These are phyloP conservation scores for Backusella tarrabulga DNA, from an alignment of 192 early-diverging fungal species.

Conservation along the genomic window DNA sequence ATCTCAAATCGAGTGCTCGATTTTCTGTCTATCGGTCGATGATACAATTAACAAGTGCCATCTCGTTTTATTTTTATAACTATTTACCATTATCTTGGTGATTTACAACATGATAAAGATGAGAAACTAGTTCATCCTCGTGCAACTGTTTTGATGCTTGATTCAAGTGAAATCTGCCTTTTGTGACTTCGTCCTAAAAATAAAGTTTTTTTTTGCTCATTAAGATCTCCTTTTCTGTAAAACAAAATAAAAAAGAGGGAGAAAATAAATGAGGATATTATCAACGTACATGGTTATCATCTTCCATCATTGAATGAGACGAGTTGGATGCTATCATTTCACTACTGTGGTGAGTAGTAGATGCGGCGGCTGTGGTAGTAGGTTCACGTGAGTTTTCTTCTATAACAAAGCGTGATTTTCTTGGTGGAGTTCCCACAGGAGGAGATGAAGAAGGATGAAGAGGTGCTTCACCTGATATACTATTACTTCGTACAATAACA, in stretches of 20 bases:
- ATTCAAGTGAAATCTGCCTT: slow-evolving; percentile 74
- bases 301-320: not conserved
- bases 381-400: slow-evolving; percentile 17
- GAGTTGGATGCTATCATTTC: slow-evolving; percentile 5
- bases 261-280: too few relatives aligned
- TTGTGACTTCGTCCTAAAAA: slow-evolving; percentile 47
- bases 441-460: not conserved
- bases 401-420: slow-evolving; percentile 40
- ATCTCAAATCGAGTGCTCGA: slow-evolving; percentile 34
- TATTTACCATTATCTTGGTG: not conserved
- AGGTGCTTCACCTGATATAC: not conserved
- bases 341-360: not conserved
- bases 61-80: not conserved
- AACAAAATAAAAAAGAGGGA: too few relatives aligned
- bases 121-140: not conserved
- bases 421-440: slow-evolving; percentile 11
- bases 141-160: slow-evolving; percentile 1
- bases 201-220: not conserved
- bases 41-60: not conserved
- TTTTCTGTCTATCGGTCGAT: slow-evolving; percentile 30
- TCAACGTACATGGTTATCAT: not conserved
- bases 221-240: not conserved
- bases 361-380: not conserved
- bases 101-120: not conserved
- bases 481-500: slow-evolving; percentile 35